A percentile compares a stretch with the other conserved stretches of the same genome.
phyloP scores from a whole-genome alignment of 2,329 filamentous ascomycete genomes.

The Rosellinia necatrix region DNA sequence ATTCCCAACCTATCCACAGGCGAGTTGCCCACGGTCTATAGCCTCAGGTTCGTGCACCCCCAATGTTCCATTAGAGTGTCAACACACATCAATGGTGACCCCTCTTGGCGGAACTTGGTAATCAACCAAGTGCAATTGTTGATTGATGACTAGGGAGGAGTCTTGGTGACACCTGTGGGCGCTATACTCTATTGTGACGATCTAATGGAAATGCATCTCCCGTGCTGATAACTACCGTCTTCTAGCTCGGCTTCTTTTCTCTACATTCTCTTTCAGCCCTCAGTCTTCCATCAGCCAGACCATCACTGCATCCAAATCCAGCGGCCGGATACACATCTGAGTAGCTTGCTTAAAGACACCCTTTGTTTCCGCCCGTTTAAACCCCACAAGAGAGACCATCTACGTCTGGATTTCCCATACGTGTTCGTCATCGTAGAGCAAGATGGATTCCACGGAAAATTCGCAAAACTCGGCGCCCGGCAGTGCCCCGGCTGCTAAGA shows the following conservation, averaged over 20 bases:
- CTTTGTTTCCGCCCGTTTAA: slow-evolving; percentile 19
- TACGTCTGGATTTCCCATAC: neutral
- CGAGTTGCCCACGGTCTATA: slow-evolving; percentile 8
- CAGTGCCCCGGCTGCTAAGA: slow-evolving; percentile 64
- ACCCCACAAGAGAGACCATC: neutral
- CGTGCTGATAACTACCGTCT: slow-evolving; percentile 33
- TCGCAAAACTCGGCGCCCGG: slow-evolving; percentile 71
- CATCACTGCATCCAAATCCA: slow-evolving; percentile 24
- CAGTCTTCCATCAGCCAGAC: slow-evolving; percentile 18
- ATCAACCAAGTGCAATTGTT: neutral
- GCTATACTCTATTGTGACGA: slow-evolving; percentile 11
- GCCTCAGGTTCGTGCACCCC: slow-evolving; percentile 20
- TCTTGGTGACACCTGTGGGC: neutral
- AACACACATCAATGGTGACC: slow-evolving; percentile 5
- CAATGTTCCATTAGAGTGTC: neutral
- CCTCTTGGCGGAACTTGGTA: neutral
- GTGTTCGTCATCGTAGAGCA: slow-evolving; percentile 12
- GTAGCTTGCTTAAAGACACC: slow-evolving; percentile 17
- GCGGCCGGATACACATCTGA: neutral
- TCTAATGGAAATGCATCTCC: slow-evolving; percentile 18
- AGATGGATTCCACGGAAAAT: slow-evolving; percentile 63
- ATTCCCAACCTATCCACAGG: slow-evolving; percentile 3
- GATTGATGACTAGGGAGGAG: neutral
- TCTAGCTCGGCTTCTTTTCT: slow-evolving; percentile 32
- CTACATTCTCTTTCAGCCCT: slow-evolving; percentile 25